Conservation (phyloP, 2,329 filamentous ascomycete genomes). For the Nemania sp. region DNA sequence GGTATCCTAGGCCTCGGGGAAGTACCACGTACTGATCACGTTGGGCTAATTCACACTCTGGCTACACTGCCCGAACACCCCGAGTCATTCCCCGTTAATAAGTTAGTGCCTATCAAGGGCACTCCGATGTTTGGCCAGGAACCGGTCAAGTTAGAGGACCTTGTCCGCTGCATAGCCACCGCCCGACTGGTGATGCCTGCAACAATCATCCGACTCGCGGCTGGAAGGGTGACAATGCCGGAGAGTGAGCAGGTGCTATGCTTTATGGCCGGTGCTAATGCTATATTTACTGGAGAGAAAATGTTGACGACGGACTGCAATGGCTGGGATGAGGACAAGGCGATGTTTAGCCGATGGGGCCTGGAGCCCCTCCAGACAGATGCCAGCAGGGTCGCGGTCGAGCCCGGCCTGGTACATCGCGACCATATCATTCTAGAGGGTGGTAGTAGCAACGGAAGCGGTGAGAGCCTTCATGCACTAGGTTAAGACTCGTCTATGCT, state of each 20-base stretch:
- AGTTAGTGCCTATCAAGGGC: slow-evolving; percentile 89
- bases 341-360: slow-evolving; percentile 87
- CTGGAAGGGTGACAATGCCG: slow-evolving; percentile 83
- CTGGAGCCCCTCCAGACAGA: slow-evolving; percentile 76
- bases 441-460: background rate
- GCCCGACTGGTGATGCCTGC: slow-evolving; percentile 84
- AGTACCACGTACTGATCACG: slow-evolving; percentile 75
- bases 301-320: slow-evolving; percentile 95
- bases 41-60: slow-evolving; percentile 86
- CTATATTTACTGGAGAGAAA: slow-evolving; percentile 95
- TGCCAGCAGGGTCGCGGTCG: slow-evolving; percentile 18
- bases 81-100: slow-evolving; percentile 92
- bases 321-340: slow-evolving; percentile 88
- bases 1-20: slow-evolving; percentile 90
- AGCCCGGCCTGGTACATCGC: slow-evolving; percentile 3
- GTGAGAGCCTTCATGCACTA: slow-evolving; percentile 18
- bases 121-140: slow-evolving; percentile 83
- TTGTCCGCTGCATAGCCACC: slow-evolving; percentile 85
- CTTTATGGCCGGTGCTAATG: slow-evolving; percentile 91
- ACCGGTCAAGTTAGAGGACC: slow-evolving; percentile 79
- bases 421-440: background rate
- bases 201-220: slow-evolving; percentile 88
- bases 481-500: slow-evolving; percentile 1
- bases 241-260: slow-evolving; percentile 92
- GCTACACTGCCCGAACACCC: slow-evolving; percentile 84